Conservation (phyloP, 2,329 filamentous ascomycete genomes). For the Lojkania enalia region DNA sequence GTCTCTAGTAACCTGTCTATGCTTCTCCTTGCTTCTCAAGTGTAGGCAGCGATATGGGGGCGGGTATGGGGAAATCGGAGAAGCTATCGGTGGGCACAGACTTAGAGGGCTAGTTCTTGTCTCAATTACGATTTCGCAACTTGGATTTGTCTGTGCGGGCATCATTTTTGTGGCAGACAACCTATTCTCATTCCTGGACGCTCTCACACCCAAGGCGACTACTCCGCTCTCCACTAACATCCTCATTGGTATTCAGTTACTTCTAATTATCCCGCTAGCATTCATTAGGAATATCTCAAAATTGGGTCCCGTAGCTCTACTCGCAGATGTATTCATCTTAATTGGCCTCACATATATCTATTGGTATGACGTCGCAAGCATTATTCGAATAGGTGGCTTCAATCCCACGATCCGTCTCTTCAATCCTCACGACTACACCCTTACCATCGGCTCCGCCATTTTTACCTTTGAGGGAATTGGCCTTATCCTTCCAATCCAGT, state of each 20-base stretch:
- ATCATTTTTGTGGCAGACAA: conserved; percentile 80
- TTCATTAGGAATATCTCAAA: conserved; percentile 77
- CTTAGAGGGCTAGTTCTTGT: conserved; percentile 68
- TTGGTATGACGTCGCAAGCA: conserved; percentile 65
- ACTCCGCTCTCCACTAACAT: conserved; percentile 58
- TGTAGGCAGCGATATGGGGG: conserved; percentile 67
- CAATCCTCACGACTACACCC: conserved; percentile 69
- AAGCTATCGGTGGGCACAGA: conserved; percentile 64
- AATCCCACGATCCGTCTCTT: conserved; percentile 67
- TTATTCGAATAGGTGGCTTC: conserved; percentile 59
- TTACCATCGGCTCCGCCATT: conserved; percentile 73
- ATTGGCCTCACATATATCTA: conserved; percentile 74
- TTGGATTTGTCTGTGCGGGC: conserved; percentile 78
- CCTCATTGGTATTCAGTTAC: conserved; percentile 68
- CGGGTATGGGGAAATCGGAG: conserved; percentile 75
- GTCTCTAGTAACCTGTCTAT: conserved; percentile 67
- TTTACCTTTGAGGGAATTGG: conserved; percentile 81
- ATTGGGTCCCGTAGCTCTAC: conserved; percentile 67
- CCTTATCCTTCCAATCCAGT: conserved; percentile 75
- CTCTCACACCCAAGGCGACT: conserved; percentile 56
- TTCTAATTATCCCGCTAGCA: conserved; percentile 66
- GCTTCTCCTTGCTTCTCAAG: conserved; percentile 71
- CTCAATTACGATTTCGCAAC: conserved; percentile 73
- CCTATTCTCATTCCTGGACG: conserved; percentile 66
- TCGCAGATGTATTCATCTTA: conserved; percentile 73